Evolutionary conservation across 345 rosid genomes (phyloP).

Genomic region (Populus euphratica): DNA sequence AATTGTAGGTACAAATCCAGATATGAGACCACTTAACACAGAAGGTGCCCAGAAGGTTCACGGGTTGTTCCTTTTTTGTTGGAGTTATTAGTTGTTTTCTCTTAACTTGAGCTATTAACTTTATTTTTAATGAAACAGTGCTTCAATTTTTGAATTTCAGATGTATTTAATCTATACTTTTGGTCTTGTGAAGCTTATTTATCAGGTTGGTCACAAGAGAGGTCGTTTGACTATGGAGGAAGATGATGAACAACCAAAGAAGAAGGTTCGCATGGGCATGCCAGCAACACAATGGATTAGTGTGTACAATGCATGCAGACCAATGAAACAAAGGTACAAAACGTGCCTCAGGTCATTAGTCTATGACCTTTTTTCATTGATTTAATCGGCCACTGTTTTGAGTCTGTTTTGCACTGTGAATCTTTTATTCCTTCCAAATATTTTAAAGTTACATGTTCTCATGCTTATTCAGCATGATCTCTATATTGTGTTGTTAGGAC

Average conservation of each 20-base stretch:
- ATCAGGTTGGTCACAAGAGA: slow-evolving; percentile 79
- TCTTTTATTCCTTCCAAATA: background rate
- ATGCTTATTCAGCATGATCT: background rate
- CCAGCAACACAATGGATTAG: slow-evolving; percentile 96
- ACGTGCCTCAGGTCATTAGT: slow-evolving; percentile 7
- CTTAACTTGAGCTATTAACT: background rate
- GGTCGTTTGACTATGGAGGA: slow-evolving; percentile 68
- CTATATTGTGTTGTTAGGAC: background rate
- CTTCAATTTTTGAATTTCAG: background rate
- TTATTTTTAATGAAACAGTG: background rate
- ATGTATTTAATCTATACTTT: slow-evolving; percentile 3
- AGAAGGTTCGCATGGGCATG: slow-evolving; percentile 81
- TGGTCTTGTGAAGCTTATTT: slow-evolving; percentile 19
- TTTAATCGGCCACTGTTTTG: background rate
- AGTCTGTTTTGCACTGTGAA: background rate
- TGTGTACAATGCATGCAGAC: slow-evolving; percentile 85
- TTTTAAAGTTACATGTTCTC: background rate
- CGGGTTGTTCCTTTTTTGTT: slow-evolving; percentile 5
- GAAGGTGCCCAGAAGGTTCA: slow-evolving; percentile 93
- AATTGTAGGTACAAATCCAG: slow-evolving; percentile 62
- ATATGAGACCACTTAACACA: slow-evolving; percentile 75
- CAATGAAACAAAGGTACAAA: slow-evolving; percentile 87
- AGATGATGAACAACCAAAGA: slow-evolving; percentile 89
- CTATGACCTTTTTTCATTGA: background rate
- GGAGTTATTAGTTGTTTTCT: background rate